Conservation (phyloP, 208 protist species). For the Leishmania mexicana region DNA sequence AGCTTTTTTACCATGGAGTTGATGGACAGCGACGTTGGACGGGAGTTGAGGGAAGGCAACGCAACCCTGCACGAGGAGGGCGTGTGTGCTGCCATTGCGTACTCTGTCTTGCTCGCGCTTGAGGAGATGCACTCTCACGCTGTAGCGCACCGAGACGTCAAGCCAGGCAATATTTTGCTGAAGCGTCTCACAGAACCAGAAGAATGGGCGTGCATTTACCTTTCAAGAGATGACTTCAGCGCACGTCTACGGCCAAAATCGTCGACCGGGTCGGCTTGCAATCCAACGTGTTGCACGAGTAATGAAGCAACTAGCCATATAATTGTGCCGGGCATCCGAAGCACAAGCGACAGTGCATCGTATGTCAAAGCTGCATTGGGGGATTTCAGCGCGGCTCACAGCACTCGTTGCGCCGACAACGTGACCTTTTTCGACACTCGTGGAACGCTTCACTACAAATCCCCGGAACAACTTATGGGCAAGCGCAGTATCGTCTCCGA, state of each 20-base stretch:
- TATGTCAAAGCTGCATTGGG: conserved; percentile 58
- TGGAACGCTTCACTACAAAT: conserved; percentile 82
- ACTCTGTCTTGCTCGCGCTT: conserved; percentile 57
- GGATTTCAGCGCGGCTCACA: conserved; percentile 79
- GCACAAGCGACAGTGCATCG: not conserved
- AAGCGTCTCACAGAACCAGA: conserved; percentile 25
- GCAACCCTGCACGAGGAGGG: conserved; percentile 42
- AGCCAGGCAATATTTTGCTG: conserved; percentile 85
- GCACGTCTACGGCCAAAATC: not conserved
- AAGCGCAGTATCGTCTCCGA: conserved; percentile 24
- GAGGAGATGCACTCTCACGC: conserved; percentile 58
- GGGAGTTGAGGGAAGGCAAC: conserved; percentile 62
- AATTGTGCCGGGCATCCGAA: not conserved
- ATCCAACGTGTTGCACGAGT: not conserved
- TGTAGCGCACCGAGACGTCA: conserved; percentile 80
- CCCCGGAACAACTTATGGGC: conserved; percentile 76
- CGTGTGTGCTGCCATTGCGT: conserved; percentile 39
- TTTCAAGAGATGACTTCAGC: not conserved
- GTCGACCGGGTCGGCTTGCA: not conserved
- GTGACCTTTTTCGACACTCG: conserved; percentile 31
- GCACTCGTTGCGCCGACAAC: conserved; percentile 17
- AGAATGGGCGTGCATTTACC: conserved; percentile 18
- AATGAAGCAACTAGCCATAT: not conserved
- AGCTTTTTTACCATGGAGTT: conserved; percentile 78
- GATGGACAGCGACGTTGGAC: conserved; percentile 79